Conservation (phyloP, 1,284 basidiomycete species). For the Naganishia cerealis region DNA sequence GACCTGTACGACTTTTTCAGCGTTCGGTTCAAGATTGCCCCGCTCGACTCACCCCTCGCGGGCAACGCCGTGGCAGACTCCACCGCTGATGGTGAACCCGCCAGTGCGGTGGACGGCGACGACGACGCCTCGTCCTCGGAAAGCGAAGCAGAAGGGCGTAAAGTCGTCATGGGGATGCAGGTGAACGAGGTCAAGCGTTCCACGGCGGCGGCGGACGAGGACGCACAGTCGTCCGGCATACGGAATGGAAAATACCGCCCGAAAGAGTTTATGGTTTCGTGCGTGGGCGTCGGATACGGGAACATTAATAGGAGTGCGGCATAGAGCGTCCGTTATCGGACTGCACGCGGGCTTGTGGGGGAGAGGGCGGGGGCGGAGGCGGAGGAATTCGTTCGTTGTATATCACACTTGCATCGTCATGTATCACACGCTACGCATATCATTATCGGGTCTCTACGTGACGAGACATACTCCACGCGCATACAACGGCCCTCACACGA, state of each 20-base stretch:
- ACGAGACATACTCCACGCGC: too few species aligned
- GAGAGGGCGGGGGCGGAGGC: neutral
- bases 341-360: too few species aligned
- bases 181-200: conserved; percentile 36
- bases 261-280: conserved; percentile 52
- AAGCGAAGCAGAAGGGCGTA: conserved; percentile 8
- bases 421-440: neutral
- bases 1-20: conserved; percentile 82
- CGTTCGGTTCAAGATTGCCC: conserved; percentile 59
- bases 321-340: conserved; percentile 32
- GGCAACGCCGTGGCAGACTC: conserved; percentile 15
- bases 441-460: neutral
- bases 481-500: too few species aligned
- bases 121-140: conserved; percentile 31
- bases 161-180: conserved; percentile 30
- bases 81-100: conserved; percentile 4
- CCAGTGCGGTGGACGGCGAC: neutral
- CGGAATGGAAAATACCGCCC: conserved; percentile 30
- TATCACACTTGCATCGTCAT: neutral
- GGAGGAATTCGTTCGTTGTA: neutral
- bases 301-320: conserved; percentile 57
- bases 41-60: conserved; percentile 35
- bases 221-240: conserved; percentile 12
- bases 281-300: conserved; percentile 57
- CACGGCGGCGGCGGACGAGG: conserved; percentile 25